These are phyloP conservation scores for Hirsutella minnesotensis DNA, from an alignment of 2,329 filamentous ascomycete species.

Conservation along the genomic window DNA sequence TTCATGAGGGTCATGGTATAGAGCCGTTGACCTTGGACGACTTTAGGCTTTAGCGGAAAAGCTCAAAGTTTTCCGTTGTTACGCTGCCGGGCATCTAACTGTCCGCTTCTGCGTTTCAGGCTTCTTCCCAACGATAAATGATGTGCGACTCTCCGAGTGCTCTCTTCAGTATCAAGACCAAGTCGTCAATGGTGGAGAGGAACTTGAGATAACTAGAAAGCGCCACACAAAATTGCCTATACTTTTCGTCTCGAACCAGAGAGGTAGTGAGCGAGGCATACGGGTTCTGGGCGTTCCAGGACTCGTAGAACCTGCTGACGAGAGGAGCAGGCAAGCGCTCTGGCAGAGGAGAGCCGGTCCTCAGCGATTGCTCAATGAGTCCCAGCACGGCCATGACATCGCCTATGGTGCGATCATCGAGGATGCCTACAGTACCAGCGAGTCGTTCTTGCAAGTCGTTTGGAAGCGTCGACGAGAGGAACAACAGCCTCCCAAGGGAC, in stretches of 20 bases:
- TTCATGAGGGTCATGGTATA: no score
- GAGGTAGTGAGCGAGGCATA: constrained; percentile 18
- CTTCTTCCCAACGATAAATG: constrained; percentile 12
- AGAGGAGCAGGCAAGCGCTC: constrained; percentile 35
- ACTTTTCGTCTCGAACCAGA: constrained; percentile 26
- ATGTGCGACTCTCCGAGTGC: constrained; percentile 29
- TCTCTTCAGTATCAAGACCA: constrained; percentile 30
- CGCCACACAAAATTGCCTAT: constrained; percentile 31
- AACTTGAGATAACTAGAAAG: constrained; percentile 31
- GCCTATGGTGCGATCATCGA: constrained; percentile 30
- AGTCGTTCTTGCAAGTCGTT: constrained; percentile 27
- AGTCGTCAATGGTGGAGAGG: constrained; percentile 28
- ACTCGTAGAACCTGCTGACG: constrained; percentile 21
- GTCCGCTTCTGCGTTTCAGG: not conserved
- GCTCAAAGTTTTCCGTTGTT: no score
- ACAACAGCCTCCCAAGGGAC: constrained; percentile 17
- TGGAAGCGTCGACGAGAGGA: constrained; percentile 23
- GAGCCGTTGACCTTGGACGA: no score
- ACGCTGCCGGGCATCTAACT: no score
- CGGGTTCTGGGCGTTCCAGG: constrained; percentile 9
- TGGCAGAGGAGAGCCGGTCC: constrained; percentile 33
- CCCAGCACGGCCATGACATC: constrained; percentile 38
- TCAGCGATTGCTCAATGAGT: constrained; percentile 32
- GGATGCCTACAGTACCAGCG: constrained; percentile 22
- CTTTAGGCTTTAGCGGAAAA: no score